phyloP scores from a whole-genome alignment of 2,329 filamentous ascomycete species.

The Gnomoniopsis sp. region DNA sequence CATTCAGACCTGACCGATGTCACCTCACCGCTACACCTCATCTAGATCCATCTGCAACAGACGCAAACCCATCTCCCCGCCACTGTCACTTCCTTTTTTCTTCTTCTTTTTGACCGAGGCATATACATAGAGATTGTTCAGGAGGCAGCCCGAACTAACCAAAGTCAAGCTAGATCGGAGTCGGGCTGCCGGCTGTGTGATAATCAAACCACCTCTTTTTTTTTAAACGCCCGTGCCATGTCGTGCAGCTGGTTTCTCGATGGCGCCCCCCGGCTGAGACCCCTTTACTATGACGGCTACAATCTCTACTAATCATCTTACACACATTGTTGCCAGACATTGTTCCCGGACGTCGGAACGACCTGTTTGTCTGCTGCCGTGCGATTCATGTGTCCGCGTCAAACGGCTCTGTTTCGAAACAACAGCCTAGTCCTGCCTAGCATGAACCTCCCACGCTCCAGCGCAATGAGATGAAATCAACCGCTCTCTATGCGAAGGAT shows the following conservation, averaged over 20 bases:
- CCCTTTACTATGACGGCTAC: background rate
- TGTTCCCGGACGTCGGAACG: no score
- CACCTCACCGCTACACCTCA: background rate
- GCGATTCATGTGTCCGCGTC: background rate
- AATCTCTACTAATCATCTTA: background rate
- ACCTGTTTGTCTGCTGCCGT: no score
- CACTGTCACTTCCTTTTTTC: no score
- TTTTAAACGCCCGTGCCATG: conserved; percentile 6
- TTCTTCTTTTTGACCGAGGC: conserved; percentile 3
- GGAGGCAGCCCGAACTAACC: background rate
- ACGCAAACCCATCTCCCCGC: background rate
- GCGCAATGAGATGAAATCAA: background rate
- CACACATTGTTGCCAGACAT: background rate
- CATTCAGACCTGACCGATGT: conserved; percentile 5
- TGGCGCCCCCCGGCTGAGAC: background rate
- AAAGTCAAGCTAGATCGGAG: background rate
- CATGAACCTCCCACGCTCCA: background rate
- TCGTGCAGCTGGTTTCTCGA: conserved; percentile 13
- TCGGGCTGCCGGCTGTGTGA: no score
- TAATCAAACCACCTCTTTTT: no score
- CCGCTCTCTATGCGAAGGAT: background rate
- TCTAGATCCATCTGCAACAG: background rate
- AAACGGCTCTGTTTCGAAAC: background rate
- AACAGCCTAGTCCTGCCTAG: background rate
- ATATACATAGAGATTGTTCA: background rate